A percentile compares a stretch with the other conserved stretches of the same genome.
Conservation (phyloP, 2,329 filamentous ascomycete species). For the Sclerotinia borealis region DNA sequence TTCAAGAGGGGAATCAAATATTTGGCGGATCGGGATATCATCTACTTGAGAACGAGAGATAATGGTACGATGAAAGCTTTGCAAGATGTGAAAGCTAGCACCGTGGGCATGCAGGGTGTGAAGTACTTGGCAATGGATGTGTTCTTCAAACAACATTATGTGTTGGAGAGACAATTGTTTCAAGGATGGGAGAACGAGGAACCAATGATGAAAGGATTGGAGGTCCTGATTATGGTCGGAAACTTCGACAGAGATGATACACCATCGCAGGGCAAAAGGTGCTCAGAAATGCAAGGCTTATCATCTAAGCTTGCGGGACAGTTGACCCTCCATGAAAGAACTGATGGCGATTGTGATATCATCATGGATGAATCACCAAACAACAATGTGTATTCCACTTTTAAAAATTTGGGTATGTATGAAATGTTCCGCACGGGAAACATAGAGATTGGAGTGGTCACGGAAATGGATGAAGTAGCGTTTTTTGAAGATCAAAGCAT, state of each 20-base stretch:
- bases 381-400: not conserved
- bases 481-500: not conserved
- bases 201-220: not conserved
- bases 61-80: not conserved
- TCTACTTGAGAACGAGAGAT: not conserved
- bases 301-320: not conserved
- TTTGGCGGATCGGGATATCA: not conserved
- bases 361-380: not conserved
- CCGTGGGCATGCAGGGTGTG: not conserved
- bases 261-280: too few species aligned
- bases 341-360: not conserved
- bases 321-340: not conserved
- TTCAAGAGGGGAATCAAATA: constrained; percentile 2
- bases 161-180: constrained; percentile 5
- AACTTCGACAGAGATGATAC: too few species aligned
- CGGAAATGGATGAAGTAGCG: not conserved
- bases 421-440: not conserved
- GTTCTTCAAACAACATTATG: not conserved
- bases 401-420: not conserved
- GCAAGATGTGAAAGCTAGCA: not conserved
- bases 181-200: constrained; percentile 2
- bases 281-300: not conserved
- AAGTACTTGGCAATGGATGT: not conserved
- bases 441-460: not conserved
- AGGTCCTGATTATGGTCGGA: not conserved